Percentiles rank a stretch among this genome's conserved stretches.
Evolutionary conservation across 805 yeast genomes (phyloP).

Genomic region (Sungouiella thailandica): DNA sequence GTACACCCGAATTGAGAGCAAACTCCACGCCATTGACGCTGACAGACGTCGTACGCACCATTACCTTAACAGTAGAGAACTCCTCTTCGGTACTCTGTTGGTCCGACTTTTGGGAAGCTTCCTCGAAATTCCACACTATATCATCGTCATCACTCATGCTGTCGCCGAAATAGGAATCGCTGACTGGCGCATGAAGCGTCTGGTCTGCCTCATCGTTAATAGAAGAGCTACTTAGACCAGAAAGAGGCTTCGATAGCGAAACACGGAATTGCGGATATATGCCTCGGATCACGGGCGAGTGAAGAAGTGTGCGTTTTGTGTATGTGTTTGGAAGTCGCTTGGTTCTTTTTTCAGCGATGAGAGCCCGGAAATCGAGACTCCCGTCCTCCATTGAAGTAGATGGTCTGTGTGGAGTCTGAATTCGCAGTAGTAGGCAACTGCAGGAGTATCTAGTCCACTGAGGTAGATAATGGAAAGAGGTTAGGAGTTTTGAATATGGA

Average conservation of each 20-base stretch:
- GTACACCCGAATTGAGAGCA: slow-evolving; percentile 25
- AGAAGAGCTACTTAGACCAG: slow-evolving; percentile 30
- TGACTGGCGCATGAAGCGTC: slow-evolving; percentile 22
- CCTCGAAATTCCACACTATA: slow-evolving; percentile 11
- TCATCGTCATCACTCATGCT: slow-evolving; percentile 34
- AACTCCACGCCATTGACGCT: slow-evolving; percentile 26
- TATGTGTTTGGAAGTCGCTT: slow-evolving; percentile 11
- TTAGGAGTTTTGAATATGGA: too few species aligned
- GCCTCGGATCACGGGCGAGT: slow-evolving; percentile 34
- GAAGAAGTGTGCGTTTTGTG: slow-evolving; percentile 33
- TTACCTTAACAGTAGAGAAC: slow-evolving; percentile 16
- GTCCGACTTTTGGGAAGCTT: background rate
- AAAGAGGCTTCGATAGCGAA: slow-evolving; percentile 23
- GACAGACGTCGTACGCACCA: slow-evolving; percentile 29
- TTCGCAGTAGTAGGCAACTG: too few species aligned
- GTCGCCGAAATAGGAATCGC: slow-evolving; percentile 36
- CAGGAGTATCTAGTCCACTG: too few species aligned
- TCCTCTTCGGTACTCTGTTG: slow-evolving; percentile 2
- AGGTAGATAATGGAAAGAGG: too few species aligned
- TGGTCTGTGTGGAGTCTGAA: too few species aligned
- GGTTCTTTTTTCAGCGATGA: too few species aligned
- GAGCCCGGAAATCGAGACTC: too few species aligned
- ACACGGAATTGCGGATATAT: slow-evolving; percentile 33
- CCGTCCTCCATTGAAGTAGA: too few species aligned
- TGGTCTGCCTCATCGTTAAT: slow-evolving; percentile 37